Percentiles rank a stretch among this genome's conserved stretches.
Conservation (phyloP, 352 stramenopile genomes). For the Pythium aphanidermatum region DNA sequence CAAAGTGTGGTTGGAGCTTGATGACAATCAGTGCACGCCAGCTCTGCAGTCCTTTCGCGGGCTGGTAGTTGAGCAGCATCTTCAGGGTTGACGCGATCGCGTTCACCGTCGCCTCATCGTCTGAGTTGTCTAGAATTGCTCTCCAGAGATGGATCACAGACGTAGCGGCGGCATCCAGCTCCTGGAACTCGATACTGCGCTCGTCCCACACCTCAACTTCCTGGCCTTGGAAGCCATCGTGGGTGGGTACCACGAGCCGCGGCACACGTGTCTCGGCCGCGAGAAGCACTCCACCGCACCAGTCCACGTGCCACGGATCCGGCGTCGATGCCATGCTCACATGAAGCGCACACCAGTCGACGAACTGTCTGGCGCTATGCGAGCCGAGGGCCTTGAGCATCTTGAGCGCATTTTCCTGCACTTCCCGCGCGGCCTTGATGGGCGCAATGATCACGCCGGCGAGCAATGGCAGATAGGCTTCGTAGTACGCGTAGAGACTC, state of each 20-base stretch:
- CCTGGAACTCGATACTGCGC: constrained; percentile 14
- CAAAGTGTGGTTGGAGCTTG: constrained; percentile 27
- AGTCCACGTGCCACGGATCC: constrained; percentile 22
- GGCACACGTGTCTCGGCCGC: constrained; percentile 20
- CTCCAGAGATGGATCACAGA: constrained; percentile 19
- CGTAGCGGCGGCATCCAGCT: constrained; percentile 16
- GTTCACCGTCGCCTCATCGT: constrained; percentile 15
- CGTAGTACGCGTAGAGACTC: constrained; percentile 21
- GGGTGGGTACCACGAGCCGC: neutral
- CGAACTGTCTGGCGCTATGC: constrained; percentile 20
- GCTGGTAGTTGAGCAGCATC: constrained; percentile 16
- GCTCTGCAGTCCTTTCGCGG: constrained; percentile 2
- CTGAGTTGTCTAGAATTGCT: constrained; percentile 17
- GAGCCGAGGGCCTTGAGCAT: constrained; percentile 22
- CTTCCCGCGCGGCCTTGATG: constrained; percentile 20
- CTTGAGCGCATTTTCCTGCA: constrained; percentile 21
- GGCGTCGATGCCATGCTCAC: constrained; percentile 12
- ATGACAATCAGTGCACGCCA: constrained; percentile 12
- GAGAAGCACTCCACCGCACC: constrained; percentile 18
- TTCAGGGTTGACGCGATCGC: constrained; percentile 14
- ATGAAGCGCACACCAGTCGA: constrained; percentile 20
- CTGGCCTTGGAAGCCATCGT: neutral
- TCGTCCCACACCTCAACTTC: constrained; percentile 12
- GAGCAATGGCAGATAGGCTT: constrained; percentile 21
- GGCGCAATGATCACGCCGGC: constrained; percentile 13